Base-by-base conservation (phyloP, 2,329 filamentous ascomycete species). In the Talaromyces sp. region DNA sequence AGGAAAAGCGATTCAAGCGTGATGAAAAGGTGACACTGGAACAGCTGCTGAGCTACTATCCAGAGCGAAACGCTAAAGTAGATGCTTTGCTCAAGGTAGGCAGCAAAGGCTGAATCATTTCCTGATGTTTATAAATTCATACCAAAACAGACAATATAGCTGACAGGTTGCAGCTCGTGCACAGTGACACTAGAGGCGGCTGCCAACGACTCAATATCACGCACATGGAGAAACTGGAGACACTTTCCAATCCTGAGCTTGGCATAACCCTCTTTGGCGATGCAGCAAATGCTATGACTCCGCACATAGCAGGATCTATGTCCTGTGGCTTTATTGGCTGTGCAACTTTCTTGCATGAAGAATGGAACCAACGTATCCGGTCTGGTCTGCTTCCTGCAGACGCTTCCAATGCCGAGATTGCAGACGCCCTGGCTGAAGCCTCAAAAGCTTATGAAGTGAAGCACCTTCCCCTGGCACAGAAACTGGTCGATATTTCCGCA, bases 21-120 rank as follows among this genome's bases (percentile, higher is more conserved):
- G 58, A 65, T 29, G 63, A 65, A 36, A 65, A 61, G 15, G 63
- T 65, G 11, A 65, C 63, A 5, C 34, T 65, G 36, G 58, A 65
- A 22, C 36, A 61, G 63, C 22, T 65, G 0, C 17, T 65, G 5
- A 61, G 58, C 27, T 49, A 65, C n/a, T 65, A 56, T 15, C 63
- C 63, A 13, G 8, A 17, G 11, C 49, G 63, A 2, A 61, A 58
- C 34, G 2, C 25, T 15, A 65, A 65, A 40, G 38, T 65, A 31
- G 38, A 65, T 19, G 22, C 36, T 0, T 49, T 65, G 40, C 49
- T 65, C 2, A 58, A 65, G 40, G 64, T 62, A 58, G 51, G 58
- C 2, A 10, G 19, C 7, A 51, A 38, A 17, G 17, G 34, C 2
- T 13, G 3, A 31, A 36, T 47, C 8, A 13, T 49, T 17, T 2